Evolutionary conservation across 1,284 basidiomycete species (phyloP).

Genomic region (Sutorius eximius): DNA sequence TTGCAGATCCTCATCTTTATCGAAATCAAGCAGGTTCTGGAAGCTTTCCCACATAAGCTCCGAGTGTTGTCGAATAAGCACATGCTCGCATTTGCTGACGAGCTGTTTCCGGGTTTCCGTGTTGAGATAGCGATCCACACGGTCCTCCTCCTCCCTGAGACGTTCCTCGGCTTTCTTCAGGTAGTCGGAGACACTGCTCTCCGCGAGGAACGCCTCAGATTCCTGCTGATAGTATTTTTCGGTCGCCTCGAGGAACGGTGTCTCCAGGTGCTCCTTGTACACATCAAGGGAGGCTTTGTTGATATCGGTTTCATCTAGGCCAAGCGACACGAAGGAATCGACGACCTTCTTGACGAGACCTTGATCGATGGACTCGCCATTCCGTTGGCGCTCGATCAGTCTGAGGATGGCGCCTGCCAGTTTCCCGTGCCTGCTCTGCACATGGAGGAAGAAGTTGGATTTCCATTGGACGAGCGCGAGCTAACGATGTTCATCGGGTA

Average conservation of each 20-base stretch:
- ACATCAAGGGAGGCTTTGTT: conserved; percentile 94
- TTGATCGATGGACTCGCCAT: conserved; percentile 93
- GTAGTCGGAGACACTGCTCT: conserved; percentile 94
- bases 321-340: conserved; percentile 95
- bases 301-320: conserved; percentile 88
- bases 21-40: conserved; percentile 88
- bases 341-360: conserved; percentile 94
- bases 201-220: conserved; percentile 86
- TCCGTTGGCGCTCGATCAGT: conserved; percentile 90
- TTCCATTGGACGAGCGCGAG: conserved; percentile 97
- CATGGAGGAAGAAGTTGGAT: conserved; percentile 84
- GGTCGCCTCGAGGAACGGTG: conserved; percentile 85
- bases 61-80: conserved; percentile 88
- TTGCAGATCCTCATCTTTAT: conserved; percentile 91
- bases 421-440: conserved; percentile 80
- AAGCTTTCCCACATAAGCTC: conserved; percentile 94
- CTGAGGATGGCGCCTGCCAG: conserved; percentile 87
- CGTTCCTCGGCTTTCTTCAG: conserved; percentile 95
- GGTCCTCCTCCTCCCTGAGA: conserved; percentile 91
- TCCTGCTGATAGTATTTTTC: conserved; percentile 92
- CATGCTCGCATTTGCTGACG: conserved; percentile 88
- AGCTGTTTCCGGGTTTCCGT: conserved; percentile 84
- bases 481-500: conserved; percentile 40
- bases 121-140: conserved; percentile 94
- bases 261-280: conserved; percentile 91